Conservation (phyloP, 768 basidiomycete species). For the Suillus discolor region DNA sequence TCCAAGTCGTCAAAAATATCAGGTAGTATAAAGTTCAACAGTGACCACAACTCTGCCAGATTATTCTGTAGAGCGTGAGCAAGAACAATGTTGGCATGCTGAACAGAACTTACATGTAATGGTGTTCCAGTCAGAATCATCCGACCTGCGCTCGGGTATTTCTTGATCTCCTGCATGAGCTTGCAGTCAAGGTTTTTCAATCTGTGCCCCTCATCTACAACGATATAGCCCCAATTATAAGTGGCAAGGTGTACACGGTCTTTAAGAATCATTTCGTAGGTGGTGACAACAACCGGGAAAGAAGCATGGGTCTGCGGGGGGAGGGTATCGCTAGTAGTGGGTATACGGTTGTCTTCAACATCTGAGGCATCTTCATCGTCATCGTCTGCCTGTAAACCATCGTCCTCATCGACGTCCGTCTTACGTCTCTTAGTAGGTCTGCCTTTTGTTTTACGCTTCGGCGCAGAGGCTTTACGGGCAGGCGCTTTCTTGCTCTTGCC, state of each 20-base stretch:
- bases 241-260: slow-evolving; percentile 67
- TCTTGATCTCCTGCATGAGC: slow-evolving; percentile 89
- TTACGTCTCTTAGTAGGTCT: slow-evolving; percentile 26
- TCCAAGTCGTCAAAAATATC: slow-evolving; percentile 90
- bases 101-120: slow-evolving; percentile 66
- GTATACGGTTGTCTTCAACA: slow-evolving; percentile 21
- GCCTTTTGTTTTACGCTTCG: slow-evolving; percentile 15
- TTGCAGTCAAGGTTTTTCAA: slow-evolving; percentile 94
- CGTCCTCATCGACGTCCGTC: slow-evolving; percentile 11
- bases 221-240: slow-evolving; percentile 88
- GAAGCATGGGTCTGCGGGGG: slow-evolving; percentile 25
- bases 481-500: slow-evolving; percentile 19
- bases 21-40: slow-evolving; percentile 95
- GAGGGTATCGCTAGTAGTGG: slow-evolving; percentile 19
- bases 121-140: slow-evolving; percentile 98
- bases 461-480: slow-evolving; percentile 11
- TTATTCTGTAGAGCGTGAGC: slow-evolving; percentile 71
- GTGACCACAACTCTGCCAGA: slow-evolving; percentile 89
- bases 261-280: slow-evolving; percentile 91
- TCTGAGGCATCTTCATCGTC: slow-evolving; percentile 23
- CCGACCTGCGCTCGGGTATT: slow-evolving; percentile 79
- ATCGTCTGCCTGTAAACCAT: slow-evolving; percentile 10
- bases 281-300: slow-evolving; percentile 87
- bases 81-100: background rate
- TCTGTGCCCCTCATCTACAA: slow-evolving; percentile 95